Evolutionary conservation across 2,329 filamentous ascomycete genomes (phyloP).

Genomic region (Leptodontidium sp.): DNA sequence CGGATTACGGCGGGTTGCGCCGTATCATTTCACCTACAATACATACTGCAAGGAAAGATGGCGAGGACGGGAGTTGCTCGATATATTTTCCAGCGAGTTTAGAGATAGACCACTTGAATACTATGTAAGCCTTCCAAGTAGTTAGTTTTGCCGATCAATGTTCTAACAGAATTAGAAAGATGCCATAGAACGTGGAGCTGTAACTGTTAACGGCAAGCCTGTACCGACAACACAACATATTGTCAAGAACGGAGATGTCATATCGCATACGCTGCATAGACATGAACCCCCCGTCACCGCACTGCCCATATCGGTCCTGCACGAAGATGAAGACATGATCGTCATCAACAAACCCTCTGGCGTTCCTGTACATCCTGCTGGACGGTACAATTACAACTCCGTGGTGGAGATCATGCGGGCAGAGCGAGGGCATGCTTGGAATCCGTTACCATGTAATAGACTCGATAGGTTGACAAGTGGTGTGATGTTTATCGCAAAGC

Average conservation of each 20-base stretch:
- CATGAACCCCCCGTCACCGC: slow-evolving; percentile 94
- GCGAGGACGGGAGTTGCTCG: slow-evolving; percentile 81
- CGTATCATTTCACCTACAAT: slow-evolving; percentile 95
- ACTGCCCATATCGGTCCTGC: slow-evolving; percentile 80
- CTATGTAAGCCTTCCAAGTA: slow-evolving; percentile 66
- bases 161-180: slow-evolving; percentile 59
- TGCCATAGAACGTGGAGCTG: slow-evolving; percentile 81
- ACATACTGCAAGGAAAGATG: slow-evolving; percentile 95
- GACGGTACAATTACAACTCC: slow-evolving; percentile 95
- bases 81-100: slow-evolving; percentile 92
- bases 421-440: slow-evolving; percentile 66
- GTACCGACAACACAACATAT: slow-evolving; percentile 71
- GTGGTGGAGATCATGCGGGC: slow-evolving; percentile 92
- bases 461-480: slow-evolving; percentile 93
- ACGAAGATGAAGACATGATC: slow-evolving; percentile 92
- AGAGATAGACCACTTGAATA: slow-evolving; percentile 86
- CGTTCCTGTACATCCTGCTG: slow-evolving; percentile 93
- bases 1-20: slow-evolving; percentile 81
- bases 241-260: slow-evolving; percentile 87
- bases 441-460: slow-evolving; percentile 82
- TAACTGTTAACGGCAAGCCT: slow-evolving; percentile 79
- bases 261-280: slow-evolving; percentile 92
- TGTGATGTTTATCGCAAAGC: slow-evolving; percentile 97
- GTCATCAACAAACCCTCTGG: slow-evolving; percentile 98
- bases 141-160: not conserved